Evolutionary conservation across 2,329 filamentous ascomycete species (phyloP).

Genomic region (Paecilomyces niveus): DNA sequence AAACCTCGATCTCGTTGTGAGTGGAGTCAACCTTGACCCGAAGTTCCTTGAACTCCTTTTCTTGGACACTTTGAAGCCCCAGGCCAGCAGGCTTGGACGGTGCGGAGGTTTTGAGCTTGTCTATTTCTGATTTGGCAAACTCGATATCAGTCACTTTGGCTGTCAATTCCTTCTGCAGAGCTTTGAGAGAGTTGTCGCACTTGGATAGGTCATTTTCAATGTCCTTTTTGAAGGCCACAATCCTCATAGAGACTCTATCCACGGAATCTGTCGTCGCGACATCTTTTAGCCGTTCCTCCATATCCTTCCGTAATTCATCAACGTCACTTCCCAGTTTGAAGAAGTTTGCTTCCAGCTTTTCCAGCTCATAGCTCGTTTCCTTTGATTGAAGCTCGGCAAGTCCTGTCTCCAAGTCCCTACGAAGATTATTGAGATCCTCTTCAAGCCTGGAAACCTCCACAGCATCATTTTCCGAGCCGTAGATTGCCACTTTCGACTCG

Average conservation of each 20-base stretch:
- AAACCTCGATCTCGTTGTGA: background rate
- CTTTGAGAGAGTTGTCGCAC: background rate
- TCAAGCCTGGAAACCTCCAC: background rate
- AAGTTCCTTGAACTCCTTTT: background rate
- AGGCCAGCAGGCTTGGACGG: background rate
- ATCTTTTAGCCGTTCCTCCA: background rate
- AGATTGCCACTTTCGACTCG: background rate
- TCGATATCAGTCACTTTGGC: background rate
- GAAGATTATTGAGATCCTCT: background rate
- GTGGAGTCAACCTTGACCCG: background rate
- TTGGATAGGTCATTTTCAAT: background rate
- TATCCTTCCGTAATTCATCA: background rate
- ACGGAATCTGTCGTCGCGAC: background rate
- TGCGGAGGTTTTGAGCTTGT: background rate
- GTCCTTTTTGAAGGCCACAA: background rate
- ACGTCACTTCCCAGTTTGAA: background rate
- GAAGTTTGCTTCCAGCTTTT: background rate
- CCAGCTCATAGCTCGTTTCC: background rate
- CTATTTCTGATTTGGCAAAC: background rate
- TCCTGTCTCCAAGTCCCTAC: background rate
- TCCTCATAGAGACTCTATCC: background rate
- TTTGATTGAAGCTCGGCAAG: background rate
- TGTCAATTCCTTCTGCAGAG: background rate
- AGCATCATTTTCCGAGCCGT: background rate
- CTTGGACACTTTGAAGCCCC: background rate